A percentile compares a stretch with the other conserved stretches of the same genome.
Conservation (phyloP, 2,329 filamentous ascomycete genomes). For the Arachnomyces sp. region DNA sequence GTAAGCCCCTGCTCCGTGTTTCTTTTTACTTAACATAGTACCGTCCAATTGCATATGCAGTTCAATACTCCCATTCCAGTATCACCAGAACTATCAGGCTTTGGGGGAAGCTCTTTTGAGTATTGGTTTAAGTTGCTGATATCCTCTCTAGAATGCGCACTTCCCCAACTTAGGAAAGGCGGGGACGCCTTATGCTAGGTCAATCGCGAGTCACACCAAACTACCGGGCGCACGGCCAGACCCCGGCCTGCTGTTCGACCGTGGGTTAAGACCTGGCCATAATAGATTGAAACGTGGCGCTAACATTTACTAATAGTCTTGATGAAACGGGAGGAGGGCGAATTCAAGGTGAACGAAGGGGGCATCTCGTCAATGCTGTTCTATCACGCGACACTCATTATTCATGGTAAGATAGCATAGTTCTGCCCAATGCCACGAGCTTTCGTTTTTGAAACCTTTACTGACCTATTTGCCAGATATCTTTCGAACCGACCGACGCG, state of each 20-base stretch:
- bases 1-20: slow-evolving; percentile 4
- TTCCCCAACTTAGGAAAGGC: slow-evolving; percentile 20
- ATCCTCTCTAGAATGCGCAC: slow-evolving; percentile 13
- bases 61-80: no score
- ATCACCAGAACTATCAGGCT: neutral
- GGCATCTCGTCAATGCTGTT: slow-evolving; percentile 43
- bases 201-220: slow-evolving; percentile 12
- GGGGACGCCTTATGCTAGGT: slow-evolving; percentile 21
- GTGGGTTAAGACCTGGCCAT: slow-evolving; percentile 3
- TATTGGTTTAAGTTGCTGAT: neutral
- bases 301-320: slow-evolving; percentile 7
- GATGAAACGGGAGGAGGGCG: slow-evolving; percentile 11
- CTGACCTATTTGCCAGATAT: slow-evolving; percentile 24
- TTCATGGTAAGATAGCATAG: slow-evolving; percentile 35
- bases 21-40: no score
- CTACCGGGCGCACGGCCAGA: slow-evolving; percentile 17
- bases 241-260: slow-evolving; percentile 21
- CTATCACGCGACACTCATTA: slow-evolving; percentile 46
- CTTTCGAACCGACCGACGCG: slow-evolving; percentile 33
- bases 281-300: neutral
- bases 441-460: neutral
- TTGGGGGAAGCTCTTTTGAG: neutral
- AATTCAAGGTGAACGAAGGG: slow-evolving; percentile 31
- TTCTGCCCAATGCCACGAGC: neutral
- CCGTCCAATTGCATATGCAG: neutral